Percentiles rank a stretch among this genome's conserved stretches.
Conservation (phyloP, 495 filamentous ascomycete species). For the Aspergillus leporis region DNA sequence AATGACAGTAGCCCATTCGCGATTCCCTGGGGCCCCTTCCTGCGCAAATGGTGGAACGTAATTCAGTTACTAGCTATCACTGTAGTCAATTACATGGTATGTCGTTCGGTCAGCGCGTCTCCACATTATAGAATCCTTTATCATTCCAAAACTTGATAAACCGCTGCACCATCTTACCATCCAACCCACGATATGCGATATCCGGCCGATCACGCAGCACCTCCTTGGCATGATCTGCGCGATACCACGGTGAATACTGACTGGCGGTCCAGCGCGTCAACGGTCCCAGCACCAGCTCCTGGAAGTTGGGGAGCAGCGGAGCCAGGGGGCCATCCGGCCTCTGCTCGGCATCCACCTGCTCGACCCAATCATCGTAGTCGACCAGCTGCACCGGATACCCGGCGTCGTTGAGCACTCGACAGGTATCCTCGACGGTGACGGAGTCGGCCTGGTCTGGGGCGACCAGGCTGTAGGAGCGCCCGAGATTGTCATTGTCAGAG, state of each 20-base stretch:
- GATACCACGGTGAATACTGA: conserved; percentile 10
- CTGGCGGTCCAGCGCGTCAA: conserved; percentile 13
- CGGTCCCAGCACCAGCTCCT: conserved; percentile 10
- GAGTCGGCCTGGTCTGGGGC: conserved; percentile 7
- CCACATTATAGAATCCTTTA: conserved; percentile 9
- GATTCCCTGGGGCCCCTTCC: too few relatives aligned
- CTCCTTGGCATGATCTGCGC: background rate
- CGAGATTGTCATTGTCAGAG: background rate
- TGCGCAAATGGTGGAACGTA: too few relatives aligned
- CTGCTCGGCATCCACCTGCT: background rate
- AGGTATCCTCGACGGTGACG: conserved; percentile 6
- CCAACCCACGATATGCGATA: background rate
- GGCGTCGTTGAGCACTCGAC: conserved; percentile 16
- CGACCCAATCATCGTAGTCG: conserved; percentile 15
- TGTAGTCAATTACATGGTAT: too few relatives aligned
- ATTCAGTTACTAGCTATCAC: too few relatives aligned
- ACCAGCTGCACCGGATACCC: conserved; percentile 11
- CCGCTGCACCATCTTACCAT: background rate
- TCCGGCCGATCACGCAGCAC: conserved; percentile 7
- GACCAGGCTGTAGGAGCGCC: conserved; percentile 11
- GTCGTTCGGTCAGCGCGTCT: too few relatives aligned
- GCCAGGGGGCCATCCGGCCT: conserved; percentile 5
- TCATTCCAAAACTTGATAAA: conserved; percentile 4
- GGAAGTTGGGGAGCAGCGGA: conserved; percentile 18
- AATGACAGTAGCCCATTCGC: too few relatives aligned